Percentiles rank a stretch among this genome's conserved stretches.
Evolutionary conservation across 495 filamentous ascomycete genomes (phyloP).

Genomic region (Saxophila tyrrhenica): DNA sequence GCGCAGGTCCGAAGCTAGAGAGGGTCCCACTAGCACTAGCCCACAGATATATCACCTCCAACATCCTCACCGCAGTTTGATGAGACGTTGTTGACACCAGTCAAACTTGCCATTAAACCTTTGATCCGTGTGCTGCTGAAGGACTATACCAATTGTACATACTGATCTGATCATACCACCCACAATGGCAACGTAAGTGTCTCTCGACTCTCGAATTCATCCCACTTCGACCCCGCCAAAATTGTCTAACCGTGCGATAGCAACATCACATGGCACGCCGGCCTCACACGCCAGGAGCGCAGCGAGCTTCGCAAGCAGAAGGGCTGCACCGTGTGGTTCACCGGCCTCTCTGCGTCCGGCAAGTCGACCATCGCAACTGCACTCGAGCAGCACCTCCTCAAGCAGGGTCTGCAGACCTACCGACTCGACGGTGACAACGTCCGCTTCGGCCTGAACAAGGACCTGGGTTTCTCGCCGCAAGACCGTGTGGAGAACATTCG

Average conservation of each 20-base stretch:
- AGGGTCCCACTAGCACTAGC: not conserved
- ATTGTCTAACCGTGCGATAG: conserved; percentile 35
- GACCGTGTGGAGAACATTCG: conserved; percentile 97
- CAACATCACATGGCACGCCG: conserved; percentile 97
- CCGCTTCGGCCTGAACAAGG: conserved; percentile 94
- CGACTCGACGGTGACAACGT: conserved; percentile 97
- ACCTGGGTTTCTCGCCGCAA: conserved; percentile 84
- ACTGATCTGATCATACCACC: not conserved
- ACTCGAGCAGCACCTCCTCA: conserved; percentile 88
- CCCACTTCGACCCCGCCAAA: not conserved
- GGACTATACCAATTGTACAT: not conserved
- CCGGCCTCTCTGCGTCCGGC: conserved; percentile 85
- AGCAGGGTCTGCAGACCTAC: conserved; percentile 71
- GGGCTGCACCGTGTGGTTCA: conserved; percentile 96
- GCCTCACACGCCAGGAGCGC: conserved; percentile 77
- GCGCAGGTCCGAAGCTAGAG: not conserved
- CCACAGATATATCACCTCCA: not conserved
- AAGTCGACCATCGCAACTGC: conserved; percentile 95
- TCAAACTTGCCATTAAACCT: not conserved
- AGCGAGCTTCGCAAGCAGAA: conserved; percentile 65
- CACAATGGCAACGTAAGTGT: not conserved
- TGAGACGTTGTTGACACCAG: not conserved
- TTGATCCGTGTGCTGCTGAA: not conserved
- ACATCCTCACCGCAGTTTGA: not conserved
- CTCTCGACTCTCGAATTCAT: not conserved